A percentile compares a stretch with the other conserved stretches of the same genome.
phyloP scores from a whole-genome alignment of 345 rosid species.

The Syzygium aqueum region DNA sequence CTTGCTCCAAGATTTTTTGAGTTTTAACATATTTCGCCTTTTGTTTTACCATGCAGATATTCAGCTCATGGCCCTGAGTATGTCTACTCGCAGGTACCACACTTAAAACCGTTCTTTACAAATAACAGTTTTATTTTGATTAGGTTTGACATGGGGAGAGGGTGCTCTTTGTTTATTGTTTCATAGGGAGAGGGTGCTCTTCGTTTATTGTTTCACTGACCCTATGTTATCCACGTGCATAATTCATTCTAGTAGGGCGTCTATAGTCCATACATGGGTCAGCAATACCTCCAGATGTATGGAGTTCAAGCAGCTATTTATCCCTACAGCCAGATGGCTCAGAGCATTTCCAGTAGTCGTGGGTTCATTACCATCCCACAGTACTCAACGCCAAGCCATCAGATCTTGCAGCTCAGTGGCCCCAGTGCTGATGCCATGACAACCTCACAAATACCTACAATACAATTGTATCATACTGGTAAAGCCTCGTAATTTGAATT shows the following conservation, averaged over 20 bases:
- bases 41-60: slow-evolving; percentile 40
- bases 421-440: slow-evolving; percentile 50
- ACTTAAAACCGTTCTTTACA: not conserved
- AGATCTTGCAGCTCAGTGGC: slow-evolving; percentile 47
- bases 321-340: slow-evolving; percentile 74
- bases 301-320: slow-evolving; percentile 78
- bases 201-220: not conserved
- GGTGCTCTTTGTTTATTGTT: not conserved
- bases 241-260: slow-evolving; percentile 41
- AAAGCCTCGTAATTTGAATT: not conserved
- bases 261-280: slow-evolving; percentile 71
- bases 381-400: slow-evolving; percentile 66
- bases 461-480: slow-evolving; percentile 75
- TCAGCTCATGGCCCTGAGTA: slow-evolving; percentile 73
- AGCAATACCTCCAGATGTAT: slow-evolving; percentile 82
- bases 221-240: not conserved
- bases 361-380: slow-evolving; percentile 16
- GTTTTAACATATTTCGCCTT: not conserved
- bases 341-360: slow-evolving; percentile 52
- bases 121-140: not conserved
- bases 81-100: slow-evolving; percentile 67
- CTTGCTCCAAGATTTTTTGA: not conserved
- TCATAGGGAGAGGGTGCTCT: not conserved
- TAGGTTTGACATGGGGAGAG: not conserved
- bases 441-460: slow-evolving; percentile 56